Evolutionary conservation across 2,329 filamentous ascomycete genomes (phyloP), one percentile per base, ranked within the genome.

Genomic region (Verticillium zaregamsianum): DNA sequence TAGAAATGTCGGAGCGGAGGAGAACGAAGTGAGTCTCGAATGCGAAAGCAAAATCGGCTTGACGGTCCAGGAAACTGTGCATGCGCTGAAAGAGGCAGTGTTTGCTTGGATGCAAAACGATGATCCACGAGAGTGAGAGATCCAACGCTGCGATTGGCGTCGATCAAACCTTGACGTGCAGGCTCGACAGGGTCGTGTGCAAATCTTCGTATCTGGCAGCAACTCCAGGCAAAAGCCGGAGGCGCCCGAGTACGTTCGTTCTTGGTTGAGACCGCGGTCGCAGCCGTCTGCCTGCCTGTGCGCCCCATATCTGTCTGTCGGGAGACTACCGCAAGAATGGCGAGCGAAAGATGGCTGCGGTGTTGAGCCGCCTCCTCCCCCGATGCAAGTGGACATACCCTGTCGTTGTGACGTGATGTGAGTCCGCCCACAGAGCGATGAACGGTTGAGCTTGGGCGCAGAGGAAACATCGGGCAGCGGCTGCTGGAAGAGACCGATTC

Each of bases 111-210:
- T 57, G 59, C 56, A 64, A 62, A 60, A 62, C 54, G 62, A 12
- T 5, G 45, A 49, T 49, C 45, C 45, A 49, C 45, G 45, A 49
- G 12, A 49, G n/a, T 14, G n/a, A 49, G 20, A 49, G 55, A 61
- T 64, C 40, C 61, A 64, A 57, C 35, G 57, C 59, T 58, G 64
- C 64, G 64, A 65, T 65, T 64, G 64, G 63, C 63, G 61, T 61
- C 49, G 61, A 64, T 64, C 61, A 64, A 63, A 64, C 64, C 61
- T 64, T 65, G 64, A 62, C 64, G 62, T 31, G 57, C 57, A 40
- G 45, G 57, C 23, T 49, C 49, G 57, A 58, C 37, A 49, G 45
- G 40, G 45, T 23, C n/a, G n/a, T 23, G 45, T n/a, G 11, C 45
- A 23, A 49, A 23, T 49, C 45, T 49, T 49, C 45, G 45, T 49